Base-by-base conservation (phyloP, 352 stramenopile genomes). In the Globisporangium polare region DNA sequence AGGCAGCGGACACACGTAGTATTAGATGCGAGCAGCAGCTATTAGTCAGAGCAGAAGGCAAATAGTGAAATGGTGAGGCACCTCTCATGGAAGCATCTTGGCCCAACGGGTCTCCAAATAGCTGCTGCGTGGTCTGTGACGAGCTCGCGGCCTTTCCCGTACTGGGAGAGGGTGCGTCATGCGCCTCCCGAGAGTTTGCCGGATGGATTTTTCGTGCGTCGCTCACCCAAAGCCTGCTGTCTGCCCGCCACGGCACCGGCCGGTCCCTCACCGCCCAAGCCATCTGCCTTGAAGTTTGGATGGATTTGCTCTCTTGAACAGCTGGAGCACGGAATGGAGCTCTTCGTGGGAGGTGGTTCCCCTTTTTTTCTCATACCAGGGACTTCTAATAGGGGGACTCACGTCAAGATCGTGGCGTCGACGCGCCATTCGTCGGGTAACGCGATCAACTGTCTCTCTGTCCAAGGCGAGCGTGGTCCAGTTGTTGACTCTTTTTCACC, bases 361-460 rank as follows among this genome's bases (percentile, higher is more conserved):
- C 39, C 5, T n/a, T 22, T 45, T 45, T 45, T 43, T 45, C 51
- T 20, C 22, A 17, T 42, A 9, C 15, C 8, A 50, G 12, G 24
- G 27, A 18, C 15, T 12, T 12, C 3, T 39, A 54, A 15, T 57
- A 43, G 31, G 54, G 54, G 54, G 7, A 5, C 15, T 17, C 26
- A 43, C 31, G 45, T 53, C 57, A 54, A 62, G 27, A 45, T 56
- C 27, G 57, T n/a, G 37, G 43, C 42, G 52, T 53, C 56, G 56
- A 60, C 53, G 43, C 45, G 22, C 24, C 43, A 62, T 72, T 75
- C 71, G 71, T 75, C 46, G 17, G 55, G 68, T 78, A 75, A 75
- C 71, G 71, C 71, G 42, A 78, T 75, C 71, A 46, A 41, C 29
- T 73, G 68, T 26, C 51, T 65, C 31, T 35, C 18, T 64, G 33